phyloP scores from a whole-genome alignment of 2,329 filamentous ascomycete genomes.

The Paradendryphiella salina region DNA sequence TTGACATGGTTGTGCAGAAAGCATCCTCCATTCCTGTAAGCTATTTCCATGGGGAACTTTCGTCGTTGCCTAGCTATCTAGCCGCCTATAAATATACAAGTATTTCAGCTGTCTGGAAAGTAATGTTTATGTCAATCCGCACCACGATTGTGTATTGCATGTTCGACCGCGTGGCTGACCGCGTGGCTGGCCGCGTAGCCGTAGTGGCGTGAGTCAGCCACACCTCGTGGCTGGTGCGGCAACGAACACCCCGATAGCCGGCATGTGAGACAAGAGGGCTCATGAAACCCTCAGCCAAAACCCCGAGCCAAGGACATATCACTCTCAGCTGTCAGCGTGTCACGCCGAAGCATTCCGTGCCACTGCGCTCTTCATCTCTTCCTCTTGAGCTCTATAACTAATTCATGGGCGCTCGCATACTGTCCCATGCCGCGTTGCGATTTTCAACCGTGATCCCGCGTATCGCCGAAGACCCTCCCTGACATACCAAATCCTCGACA shows the following conservation, averaged over 20 bases:
- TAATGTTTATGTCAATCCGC: background rate
- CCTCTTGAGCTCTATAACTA: conserved; percentile 3
- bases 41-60: conserved; percentile 11
- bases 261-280: conserved; percentile 19
- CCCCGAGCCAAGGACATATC: background rate
- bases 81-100: conserved; percentile 20
- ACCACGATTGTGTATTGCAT: background rate
- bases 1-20: conserved; percentile 23
- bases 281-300: conserved; percentile 11
- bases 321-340: conserved; percentile 11
- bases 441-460: conserved; percentile 28
- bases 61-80: conserved; percentile 15
- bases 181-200: conserved; percentile 6
- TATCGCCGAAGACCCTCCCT: conserved; percentile 29
- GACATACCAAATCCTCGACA: conserved; percentile 10
- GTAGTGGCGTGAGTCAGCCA: conserved; percentile 23
- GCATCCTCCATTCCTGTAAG: conserved; percentile 21
- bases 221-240: conserved; percentile 16
- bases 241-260: conserved; percentile 5
- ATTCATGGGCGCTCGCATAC: conserved; percentile 30
- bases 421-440: conserved; percentile 32
- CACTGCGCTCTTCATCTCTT: conserved; percentile 5
- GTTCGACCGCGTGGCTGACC: conserved; percentile 3
- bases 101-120: background rate
- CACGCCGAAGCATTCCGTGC: conserved; percentile 15